phyloP scores from a whole-genome alignment of 2,329 filamentous ascomycete genomes.

The Aspergillus versicolor region DNA sequence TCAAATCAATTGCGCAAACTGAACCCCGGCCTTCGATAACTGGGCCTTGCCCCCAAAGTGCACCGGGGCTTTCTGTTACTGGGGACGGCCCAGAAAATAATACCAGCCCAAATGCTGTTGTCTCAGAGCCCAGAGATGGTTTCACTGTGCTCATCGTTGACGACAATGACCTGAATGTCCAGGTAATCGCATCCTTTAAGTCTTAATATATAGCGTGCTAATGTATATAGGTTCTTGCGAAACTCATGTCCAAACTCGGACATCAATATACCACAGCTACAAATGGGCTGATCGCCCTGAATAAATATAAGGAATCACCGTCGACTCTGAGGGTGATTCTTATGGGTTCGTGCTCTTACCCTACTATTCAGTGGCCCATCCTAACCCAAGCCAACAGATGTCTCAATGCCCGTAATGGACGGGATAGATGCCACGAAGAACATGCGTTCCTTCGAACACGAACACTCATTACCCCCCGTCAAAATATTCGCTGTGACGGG shows the following conservation, averaged over 20 bases:
- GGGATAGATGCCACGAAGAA: constrained; percentile 41
- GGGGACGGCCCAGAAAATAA: too few relatives aligned
- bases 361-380: background rate
- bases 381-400: constrained; percentile 29
- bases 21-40: background rate
- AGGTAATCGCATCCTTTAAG: constrained; percentile 10
- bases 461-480: constrained; percentile 18
- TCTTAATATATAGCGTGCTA: background rate
- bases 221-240: constrained; percentile 29
- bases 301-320: constrained; percentile 28
- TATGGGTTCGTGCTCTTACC: constrained; percentile 23
- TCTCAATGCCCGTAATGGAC: constrained; percentile 45
- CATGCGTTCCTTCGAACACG: constrained; percentile 37
- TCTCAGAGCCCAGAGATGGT: too few relatives aligned
- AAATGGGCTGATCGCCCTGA: constrained; percentile 38
- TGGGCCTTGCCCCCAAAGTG: background rate
- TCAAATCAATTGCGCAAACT: background rate
- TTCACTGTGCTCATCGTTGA: constrained; percentile 35
- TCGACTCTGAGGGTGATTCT: constrained; percentile 33
- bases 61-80: background rate
- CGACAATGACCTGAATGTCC: constrained; percentile 42
- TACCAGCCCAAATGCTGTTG: too few relatives aligned
- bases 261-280: constrained; percentile 35
- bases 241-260: constrained; percentile 36
- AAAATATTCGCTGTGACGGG: constrained; percentile 29